Evolutionary conservation across 495 filamentous ascomycete species (phyloP).

Genomic region (Cryomyces minteri): DNA sequence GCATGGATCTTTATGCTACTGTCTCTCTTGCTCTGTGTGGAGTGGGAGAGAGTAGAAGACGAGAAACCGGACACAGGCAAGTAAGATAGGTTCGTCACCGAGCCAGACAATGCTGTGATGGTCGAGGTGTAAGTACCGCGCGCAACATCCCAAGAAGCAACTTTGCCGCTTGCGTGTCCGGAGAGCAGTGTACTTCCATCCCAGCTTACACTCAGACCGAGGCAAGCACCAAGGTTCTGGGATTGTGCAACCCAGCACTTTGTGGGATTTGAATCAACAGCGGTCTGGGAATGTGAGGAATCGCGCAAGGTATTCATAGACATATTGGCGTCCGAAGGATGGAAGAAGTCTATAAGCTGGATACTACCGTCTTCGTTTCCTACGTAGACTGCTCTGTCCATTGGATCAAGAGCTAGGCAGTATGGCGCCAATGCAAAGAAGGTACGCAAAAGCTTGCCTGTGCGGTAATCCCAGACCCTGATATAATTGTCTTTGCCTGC

Average conservation of each 20-base stretch:
- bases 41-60: neutral
- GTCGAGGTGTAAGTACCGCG: constrained; percentile 39
- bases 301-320: constrained; percentile 8
- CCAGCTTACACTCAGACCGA: constrained; percentile 51
- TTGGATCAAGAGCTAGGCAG: constrained; percentile 63
- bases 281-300: constrained; percentile 2
- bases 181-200: constrained; percentile 67
- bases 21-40: constrained; percentile 9
- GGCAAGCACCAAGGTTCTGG: constrained; percentile 38
- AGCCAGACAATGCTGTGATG: constrained; percentile 49
- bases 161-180: constrained; percentile 62
- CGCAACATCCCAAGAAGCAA: constrained; percentile 65
- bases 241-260: constrained; percentile 40
- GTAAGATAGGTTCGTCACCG: constrained; percentile 61
- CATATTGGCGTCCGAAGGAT: constrained; percentile 1
- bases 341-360: constrained; percentile 63
- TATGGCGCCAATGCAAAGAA: constrained; percentile 53
- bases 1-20: constrained; percentile 31
- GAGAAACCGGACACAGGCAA: constrained; percentile 43
- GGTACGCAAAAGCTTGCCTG: constrained; percentile 54
- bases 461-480: constrained; percentile 78
- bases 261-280: constrained; percentile 21
- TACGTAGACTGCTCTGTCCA: constrained; percentile 62
- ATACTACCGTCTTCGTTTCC: constrained; percentile 72
- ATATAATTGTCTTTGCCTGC: constrained; percentile 64